These are phyloP conservation scores for Athelia sp. DNA, from an alignment of 1,284 basidiomycete species.

Conservation along the genomic window DNA sequence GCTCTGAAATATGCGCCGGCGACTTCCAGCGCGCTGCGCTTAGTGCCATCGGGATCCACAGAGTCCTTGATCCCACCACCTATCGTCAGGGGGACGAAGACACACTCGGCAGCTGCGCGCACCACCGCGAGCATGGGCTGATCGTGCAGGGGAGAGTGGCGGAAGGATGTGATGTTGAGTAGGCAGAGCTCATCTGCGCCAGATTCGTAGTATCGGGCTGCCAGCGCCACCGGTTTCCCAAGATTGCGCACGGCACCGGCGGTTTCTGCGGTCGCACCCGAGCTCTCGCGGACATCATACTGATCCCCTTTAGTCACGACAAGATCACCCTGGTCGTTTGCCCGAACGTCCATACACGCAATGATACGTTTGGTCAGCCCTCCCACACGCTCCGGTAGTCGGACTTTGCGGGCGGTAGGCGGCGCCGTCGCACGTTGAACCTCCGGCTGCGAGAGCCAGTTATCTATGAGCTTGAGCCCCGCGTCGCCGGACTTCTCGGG, in stretches of 20 bases:
- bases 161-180: slow-evolving; percentile 99
- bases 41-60: slow-evolving; percentile 92
- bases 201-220: slow-evolving; percentile 79
- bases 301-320: slow-evolving; percentile 99
- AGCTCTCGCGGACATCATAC: slow-evolving; percentile 94
- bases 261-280: slow-evolving; percentile 31
- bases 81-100: slow-evolving; percentile 98
- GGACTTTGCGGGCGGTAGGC: slow-evolving; percentile 25
- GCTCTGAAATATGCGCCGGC: slow-evolving; percentile 96
- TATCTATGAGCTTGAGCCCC: slow-evolving; percentile 76
- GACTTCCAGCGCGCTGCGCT: slow-evolving; percentile 85
- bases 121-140: slow-evolving; percentile 99
- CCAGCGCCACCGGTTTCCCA: slow-evolving; percentile 94
- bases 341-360: slow-evolving; percentile 96
- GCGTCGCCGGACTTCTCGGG: slow-evolving; percentile 97
- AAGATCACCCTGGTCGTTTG: slow-evolving; percentile 95
- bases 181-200: slow-evolving; percentile 98
- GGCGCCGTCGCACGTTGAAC: slow-evolving; percentile 29
- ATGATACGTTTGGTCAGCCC: slow-evolving; percentile 91
- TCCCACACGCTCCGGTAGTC: slow-evolving; percentile 41
- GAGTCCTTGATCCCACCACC: slow-evolving; percentile 98
- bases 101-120: slow-evolving; percentile 80
- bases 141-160: slow-evolving; percentile 90
- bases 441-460: slow-evolving; percentile 74
- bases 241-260: slow-evolving; percentile 92